Evolutionary conservation across 2,329 filamentous ascomycete genomes (phyloP).

Genomic region (Ilyonectria destructans): DNA sequence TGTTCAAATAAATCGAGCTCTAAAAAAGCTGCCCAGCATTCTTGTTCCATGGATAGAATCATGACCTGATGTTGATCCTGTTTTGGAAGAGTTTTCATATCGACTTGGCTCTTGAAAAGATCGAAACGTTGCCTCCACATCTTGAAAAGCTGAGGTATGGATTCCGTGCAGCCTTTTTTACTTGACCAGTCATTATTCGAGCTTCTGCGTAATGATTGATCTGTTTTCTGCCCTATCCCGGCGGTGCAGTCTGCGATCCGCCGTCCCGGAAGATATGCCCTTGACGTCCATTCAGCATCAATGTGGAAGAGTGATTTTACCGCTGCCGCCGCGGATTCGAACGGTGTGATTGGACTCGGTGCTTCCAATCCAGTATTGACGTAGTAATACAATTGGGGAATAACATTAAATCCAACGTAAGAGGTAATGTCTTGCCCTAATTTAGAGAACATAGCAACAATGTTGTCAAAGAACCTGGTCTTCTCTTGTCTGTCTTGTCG

Average conservation of each 20-base stretch:
- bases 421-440: too few relatives aligned
- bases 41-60: background rate
- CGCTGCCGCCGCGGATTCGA: background rate
- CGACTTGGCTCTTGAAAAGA: background rate
- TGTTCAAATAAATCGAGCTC: background rate
- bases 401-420: background rate
- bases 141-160: background rate
- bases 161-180: background rate
- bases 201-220: too few relatives aligned
- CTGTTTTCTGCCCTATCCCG: too few relatives aligned
- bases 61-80: background rate
- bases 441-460: background rate
- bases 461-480: background rate
- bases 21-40: background rate
- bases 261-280: too few relatives aligned
- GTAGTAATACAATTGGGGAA: too few relatives aligned
- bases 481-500: too few relatives aligned
- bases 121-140: conserved; percentile 8
- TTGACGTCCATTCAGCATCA: too few relatives aligned
- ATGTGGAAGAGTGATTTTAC: background rate
- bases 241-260: too few relatives aligned
- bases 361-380: too few relatives aligned
- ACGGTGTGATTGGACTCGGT: background rate
- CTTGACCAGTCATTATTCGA: too few relatives aligned
- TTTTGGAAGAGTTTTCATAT: background rate